Base-by-base conservation (phyloP, 768 basidiomycete species). In the Rhodotorula taiwanensis region DNA sequence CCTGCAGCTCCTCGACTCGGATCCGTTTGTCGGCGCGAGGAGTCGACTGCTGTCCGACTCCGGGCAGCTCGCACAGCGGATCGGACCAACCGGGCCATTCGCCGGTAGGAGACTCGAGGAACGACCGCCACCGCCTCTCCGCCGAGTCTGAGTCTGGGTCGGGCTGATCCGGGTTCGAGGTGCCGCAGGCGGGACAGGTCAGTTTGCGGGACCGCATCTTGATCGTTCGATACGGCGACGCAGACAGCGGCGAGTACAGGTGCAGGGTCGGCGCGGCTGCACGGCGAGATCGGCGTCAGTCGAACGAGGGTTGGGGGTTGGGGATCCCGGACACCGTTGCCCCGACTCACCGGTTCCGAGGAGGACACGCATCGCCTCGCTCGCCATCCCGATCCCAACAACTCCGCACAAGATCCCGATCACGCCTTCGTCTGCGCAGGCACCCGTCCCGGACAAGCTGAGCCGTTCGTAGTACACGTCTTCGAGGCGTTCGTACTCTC, bases 151-250 rank as follows among this genome's bases (percentile, higher is more conserved):
- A 4, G 31, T 50, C 2, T 5, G 25, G 3, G 28, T 47, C 42
- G 34, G 39, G 36, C 36, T 39, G 9, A 9, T 39, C 36, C 2
- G 39, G 6, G 25, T 18, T 16, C 5, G 36, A 15, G 39, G 65
- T 72, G 9, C 86, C 87, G 73, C 94, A 99, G 0, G 87, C 84
- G 11, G 81, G 76, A 76, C 94, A 99, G 9, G 81, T 81, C 2
- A 81, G 75, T 55, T 87, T 85, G 44, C 83, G 82, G 6, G 80
- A 75, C 43, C 92, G 83, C n/a, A 95, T 78, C 70, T 86, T 90
- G 76, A 97, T 82, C 45, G 78, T 85, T 8, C 93, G 83, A 74
- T 95, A 93, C 0, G 87, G 85, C 1, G 58, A 18, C 5, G 76
- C 73, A 0, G 80, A 81, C 21, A 91, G 74, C 0, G 89, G 86